Percentiles rank a stretch among this genome's conserved stretches.
phyloP scores from a whole-genome alignment of 2,329 filamentous ascomycete genomes.

The Laburnicola sp. region DNA sequence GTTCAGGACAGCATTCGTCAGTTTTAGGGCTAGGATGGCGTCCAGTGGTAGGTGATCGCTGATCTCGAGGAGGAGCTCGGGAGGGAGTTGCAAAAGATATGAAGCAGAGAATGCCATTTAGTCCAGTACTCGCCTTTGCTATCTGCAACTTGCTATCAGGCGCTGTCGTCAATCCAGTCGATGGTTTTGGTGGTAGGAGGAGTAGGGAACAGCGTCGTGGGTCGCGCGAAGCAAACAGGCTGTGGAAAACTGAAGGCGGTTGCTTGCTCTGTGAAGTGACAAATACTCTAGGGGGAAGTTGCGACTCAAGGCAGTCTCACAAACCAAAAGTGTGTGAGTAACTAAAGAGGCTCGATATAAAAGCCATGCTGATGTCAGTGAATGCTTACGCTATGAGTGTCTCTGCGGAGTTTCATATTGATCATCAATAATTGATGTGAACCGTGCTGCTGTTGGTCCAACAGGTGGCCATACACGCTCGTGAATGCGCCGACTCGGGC shows the following conservation, averaged over 20 bases:
- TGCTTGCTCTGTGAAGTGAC: background rate
- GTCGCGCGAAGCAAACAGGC: too few relatives aligned
- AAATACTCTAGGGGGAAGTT: background rate
- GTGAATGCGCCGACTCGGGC: background rate
- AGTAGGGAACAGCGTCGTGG: background rate
- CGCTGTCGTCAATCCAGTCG: background rate
- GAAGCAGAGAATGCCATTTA: conserved; percentile 12
- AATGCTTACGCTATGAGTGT: background rate
- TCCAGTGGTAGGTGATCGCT: conserved; percentile 42
- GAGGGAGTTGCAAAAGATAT: conserved; percentile 39
- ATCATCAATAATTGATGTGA: background rate
- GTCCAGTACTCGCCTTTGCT: background rate
- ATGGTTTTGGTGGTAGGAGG: background rate
- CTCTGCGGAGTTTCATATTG: background rate
- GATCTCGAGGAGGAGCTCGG: conserved; percentile 48
- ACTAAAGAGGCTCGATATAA: background rate
- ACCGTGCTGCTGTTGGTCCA: background rate
- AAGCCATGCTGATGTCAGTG: conserved; percentile 7
- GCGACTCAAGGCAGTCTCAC: background rate
- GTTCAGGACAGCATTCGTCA: conserved; percentile 40
- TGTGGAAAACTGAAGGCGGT: background rate
- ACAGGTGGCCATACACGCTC: background rate
- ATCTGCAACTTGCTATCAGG: background rate
- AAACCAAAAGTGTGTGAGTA: background rate
- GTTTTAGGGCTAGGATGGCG: conserved; percentile 44